Conservation (phyloP, 371 early-diverging fungal species). For the Mucor irregularis region DNA sequence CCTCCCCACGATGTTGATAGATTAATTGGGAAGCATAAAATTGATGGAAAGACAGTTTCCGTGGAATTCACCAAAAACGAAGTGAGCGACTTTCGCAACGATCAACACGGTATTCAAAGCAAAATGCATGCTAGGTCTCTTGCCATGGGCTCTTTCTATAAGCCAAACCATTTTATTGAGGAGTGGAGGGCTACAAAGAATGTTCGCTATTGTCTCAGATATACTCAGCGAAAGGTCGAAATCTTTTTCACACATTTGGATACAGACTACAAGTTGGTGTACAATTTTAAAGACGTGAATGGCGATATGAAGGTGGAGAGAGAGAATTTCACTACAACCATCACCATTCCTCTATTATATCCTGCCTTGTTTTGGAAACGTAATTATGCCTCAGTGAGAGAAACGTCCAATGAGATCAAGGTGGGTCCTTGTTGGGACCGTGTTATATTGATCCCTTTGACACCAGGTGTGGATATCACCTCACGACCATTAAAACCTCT, state of each 20-base stretch:
- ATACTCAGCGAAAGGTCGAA: conserved; percentile 22
- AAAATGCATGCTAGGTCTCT: conserved; percentile 2
- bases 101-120: neutral
- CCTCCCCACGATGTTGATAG: neutral
- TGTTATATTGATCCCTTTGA: conserved; percentile 27
- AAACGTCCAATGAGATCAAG: neutral
- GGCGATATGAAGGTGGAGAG: conserved; percentile 27
- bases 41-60: conserved; percentile 1
- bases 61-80: neutral
- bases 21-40: neutral
- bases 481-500: conserved; percentile 8
- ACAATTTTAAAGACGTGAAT: conserved; percentile 34
- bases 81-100: neutral
- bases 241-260: conserved; percentile 30
- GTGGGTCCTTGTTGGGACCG: conserved; percentile 27
- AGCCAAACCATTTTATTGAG: conserved; percentile 11
- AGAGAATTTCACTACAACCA: conserved; percentile 1
- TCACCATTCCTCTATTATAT: conserved; percentile 33
- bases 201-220: conserved; percentile 15
- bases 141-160: conserved; percentile 10
- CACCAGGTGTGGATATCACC: neutral
- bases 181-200: conserved; percentile 6
- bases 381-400: conserved; percentile 1
- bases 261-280: conserved; percentile 29
- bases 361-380: conserved; percentile 37